Evolutionary conservation across 2,329 filamentous ascomycete species (phyloP), one percentile per base, ranked within the genome.

Genomic region (Mariannaea elegans): DNA sequence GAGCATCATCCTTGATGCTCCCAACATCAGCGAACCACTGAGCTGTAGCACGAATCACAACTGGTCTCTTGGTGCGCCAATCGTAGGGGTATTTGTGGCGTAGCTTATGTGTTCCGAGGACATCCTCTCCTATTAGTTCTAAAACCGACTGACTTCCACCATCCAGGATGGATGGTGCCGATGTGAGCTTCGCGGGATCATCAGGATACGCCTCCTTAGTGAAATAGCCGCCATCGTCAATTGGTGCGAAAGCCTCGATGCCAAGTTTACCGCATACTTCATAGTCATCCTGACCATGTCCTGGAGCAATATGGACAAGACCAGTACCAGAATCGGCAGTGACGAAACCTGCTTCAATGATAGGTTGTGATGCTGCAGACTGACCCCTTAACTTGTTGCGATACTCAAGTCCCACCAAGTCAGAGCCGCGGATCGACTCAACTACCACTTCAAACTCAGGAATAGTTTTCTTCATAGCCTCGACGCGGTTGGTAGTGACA

Each of bases 11-110:
- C 69, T 96, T 96, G 75, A 98, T 94, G 49, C 84, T 86, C 13
- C 84, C 92, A 2, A 97, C 92, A 75, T 98, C 92, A 10, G 95
- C 93, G 73, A 99, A 99, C 95, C 95, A 99, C 77, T 99, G 95
- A 34, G 94, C 92, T 0, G 96, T 99, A 3, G 95, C 94, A 65
- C 95, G 83, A 31, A 96, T 87, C 60, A 99, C 93, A 48, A 99
- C 89, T 1, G 95, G 95, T 66, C 91, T 84, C 77, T 98, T 99
- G 0, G 94, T 97, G 53, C 95, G 86, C 95, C 95, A 99, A 77
- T 99, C 95, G 68, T 98, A 97, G 0, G 95, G 95, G 73, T 98
- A 98, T 76, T 97, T 98, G 81, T 99, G 95, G 51, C 83, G 84
- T 73, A 94, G 90, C 56, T 82, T 82, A 67, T 96, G 90, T 4